Evolutionary conservation across 1,284 basidiomycete species (phyloP), one percentile per base, ranked within the genome.

Genomic region (Apiotrichum montevideense): DNA sequence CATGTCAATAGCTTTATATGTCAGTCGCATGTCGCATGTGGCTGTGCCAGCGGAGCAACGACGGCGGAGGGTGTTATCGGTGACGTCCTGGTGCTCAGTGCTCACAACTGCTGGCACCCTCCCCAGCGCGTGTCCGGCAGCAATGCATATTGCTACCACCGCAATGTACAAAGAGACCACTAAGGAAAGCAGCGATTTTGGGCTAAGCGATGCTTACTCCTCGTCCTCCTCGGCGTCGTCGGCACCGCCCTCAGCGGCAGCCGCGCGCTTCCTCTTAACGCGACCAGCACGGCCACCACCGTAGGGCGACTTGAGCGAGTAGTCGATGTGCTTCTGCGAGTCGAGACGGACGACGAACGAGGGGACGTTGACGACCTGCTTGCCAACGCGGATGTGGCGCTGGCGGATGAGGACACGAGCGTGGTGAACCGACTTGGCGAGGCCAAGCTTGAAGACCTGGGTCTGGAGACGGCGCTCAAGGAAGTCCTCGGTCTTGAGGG

Each of bases 401-500:
- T 98, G 96, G 76, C 89, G 84, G 81, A 99, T 98, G 73, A 99
- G 84, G 65, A 95, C 92, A 80, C 95, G 89, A 57, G 96, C 96
- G 79, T 98, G 96, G 80, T 99, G 96, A 72, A 98, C 97, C 69
- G 86, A 88, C 86, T 98, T 98, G 63, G 96, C 96, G 66, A 98
- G 84, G 69, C 74, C 75, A 55, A 85, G 87, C 85, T 98, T 98
- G 90, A 98, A 98, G 71, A 99, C 96, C 82, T 98, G 96, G 56
- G 96, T 99, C 82, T 98, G 96, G 71, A 99, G 82, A 71, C 96
- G 83, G 71, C 96, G 86, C 84, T 99, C 96, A 85, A 99, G 87
- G 87, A 99, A 99, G 81, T 98, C 95, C 81, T 99, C 95, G 70
- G 98, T 88, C 84, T 98, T 98, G 76, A 98, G 83, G 58, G 94